phyloP scores from a whole-genome alignment of 2,329 filamentous ascomycete genomes.

The Mycocentrospora acerina region DNA sequence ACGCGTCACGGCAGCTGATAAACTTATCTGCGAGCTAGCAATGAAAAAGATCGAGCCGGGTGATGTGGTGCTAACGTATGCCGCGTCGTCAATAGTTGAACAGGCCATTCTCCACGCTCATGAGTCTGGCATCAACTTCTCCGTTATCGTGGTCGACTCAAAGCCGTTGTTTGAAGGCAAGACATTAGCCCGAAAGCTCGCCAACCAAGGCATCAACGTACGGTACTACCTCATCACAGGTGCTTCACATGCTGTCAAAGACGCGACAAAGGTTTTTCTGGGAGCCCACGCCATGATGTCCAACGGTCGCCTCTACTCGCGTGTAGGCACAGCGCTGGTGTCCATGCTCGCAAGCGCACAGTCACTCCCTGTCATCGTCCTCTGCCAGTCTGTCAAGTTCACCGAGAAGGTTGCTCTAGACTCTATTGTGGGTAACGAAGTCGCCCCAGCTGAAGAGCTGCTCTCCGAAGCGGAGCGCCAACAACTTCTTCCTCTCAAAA shows the following conservation, averaged over 20 bases:
- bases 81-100: slow-evolving; percentile 82
- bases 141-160: slow-evolving; percentile 81
- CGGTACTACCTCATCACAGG: slow-evolving; percentile 81
- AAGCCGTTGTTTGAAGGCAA: slow-evolving; percentile 70
- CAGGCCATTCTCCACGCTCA: slow-evolving; percentile 75
- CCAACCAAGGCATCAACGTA: slow-evolving; percentile 70
- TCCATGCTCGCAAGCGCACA: slow-evolving; percentile 78
- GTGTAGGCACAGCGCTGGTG: slow-evolving; percentile 82
- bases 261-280: slow-evolving; percentile 73
- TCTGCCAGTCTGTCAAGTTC: slow-evolving; percentile 95
- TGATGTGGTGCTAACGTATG: slow-evolving; percentile 84
- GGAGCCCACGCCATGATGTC: slow-evolving; percentile 92
- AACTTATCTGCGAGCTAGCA: slow-evolving; percentile 78
- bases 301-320: slow-evolving; percentile 86
- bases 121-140: slow-evolving; percentile 69
- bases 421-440: slow-evolving; percentile 91
- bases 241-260: slow-evolving; percentile 70
- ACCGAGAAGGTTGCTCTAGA: slow-evolving; percentile 86
- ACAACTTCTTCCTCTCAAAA: slow-evolving; percentile 33
- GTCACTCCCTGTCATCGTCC: slow-evolving; percentile 79
- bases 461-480: slow-evolving; percentile 40
- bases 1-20: slow-evolving; percentile 82
- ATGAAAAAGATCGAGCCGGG: slow-evolving; percentile 74
- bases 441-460: slow-evolving; percentile 73
- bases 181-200: slow-evolving; percentile 70